Evolutionary conservation across 352 stramenopile genomes (phyloP).

Genomic region (Pythium folliculosum): DNA sequence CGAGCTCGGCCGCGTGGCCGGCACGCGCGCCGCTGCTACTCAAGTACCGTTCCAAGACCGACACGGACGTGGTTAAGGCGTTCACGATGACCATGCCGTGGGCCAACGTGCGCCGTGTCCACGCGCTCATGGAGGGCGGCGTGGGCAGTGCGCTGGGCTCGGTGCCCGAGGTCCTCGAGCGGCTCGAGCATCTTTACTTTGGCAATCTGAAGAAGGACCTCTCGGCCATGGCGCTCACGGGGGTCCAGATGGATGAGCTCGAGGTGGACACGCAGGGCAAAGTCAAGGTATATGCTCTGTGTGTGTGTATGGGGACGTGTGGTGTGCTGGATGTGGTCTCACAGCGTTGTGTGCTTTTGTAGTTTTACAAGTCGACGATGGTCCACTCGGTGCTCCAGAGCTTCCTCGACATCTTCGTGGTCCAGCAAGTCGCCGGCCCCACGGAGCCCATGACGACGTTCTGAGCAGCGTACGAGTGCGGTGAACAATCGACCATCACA

Average conservation of each 20-base stretch:
- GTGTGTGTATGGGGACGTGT: background rate
- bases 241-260: conserved; percentile 28
- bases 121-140: conserved; percentile 16
- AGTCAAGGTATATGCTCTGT: conserved; percentile 22
- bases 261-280: conserved; percentile 21
- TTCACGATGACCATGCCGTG: conserved; percentile 30
- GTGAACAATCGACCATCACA: too few species aligned
- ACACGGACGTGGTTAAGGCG: conserved; percentile 16
- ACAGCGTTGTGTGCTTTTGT: background rate
- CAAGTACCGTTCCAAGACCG: conserved; percentile 17
- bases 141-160: conserved; percentile 19
- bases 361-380: conserved; percentile 29
- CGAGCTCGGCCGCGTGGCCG: background rate
- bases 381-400: conserved; percentile 22
- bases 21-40: conserved; percentile 17
- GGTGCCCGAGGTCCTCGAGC: conserved; percentile 23
- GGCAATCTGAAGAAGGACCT: conserved; percentile 23
- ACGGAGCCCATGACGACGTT: conserved; percentile 17
- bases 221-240: conserved; percentile 23
- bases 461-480: background rate
- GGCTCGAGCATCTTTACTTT: conserved; percentile 26
- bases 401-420: conserved; percentile 27
- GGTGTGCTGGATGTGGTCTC: background rate
- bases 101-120: conserved; percentile 19
- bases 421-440: conserved; percentile 12